Conservation (phyloP, 371 early-diverging fungal genomes). For the Nosema granulosis region DNA sequence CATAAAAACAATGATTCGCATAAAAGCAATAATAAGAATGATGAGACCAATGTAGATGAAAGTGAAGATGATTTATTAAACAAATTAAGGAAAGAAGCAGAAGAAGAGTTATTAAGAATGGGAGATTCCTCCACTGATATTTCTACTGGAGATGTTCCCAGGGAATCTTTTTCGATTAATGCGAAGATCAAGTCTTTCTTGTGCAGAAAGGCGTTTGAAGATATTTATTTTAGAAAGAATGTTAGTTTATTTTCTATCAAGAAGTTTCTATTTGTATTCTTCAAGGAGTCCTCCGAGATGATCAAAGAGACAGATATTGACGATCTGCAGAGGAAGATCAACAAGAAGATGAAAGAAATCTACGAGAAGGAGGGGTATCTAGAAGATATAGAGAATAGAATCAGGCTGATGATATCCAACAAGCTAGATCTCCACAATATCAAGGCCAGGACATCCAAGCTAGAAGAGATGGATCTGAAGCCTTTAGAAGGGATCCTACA, state of each 20-base stretch:
- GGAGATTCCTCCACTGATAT: slow-evolving; percentile 7
- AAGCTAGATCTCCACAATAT: slow-evolving; percentile 82
- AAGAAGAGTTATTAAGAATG: neutral
- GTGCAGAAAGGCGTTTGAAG: slow-evolving; percentile 46
- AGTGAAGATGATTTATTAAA: slow-evolving; percentile 12
- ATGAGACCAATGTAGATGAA: neutral
- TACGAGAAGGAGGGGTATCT: slow-evolving; percentile 74
- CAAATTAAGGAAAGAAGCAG: neutral
- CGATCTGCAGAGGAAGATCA: slow-evolving; percentile 61
- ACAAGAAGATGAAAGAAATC: slow-evolving; percentile 78
- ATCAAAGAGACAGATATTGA: slow-evolving; percentile 44
- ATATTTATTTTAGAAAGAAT: slow-evolving; percentile 38
- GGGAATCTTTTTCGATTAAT: slow-evolving; percentile 8
- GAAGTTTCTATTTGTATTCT: slow-evolving; percentile 44
- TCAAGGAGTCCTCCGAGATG: slow-evolving; percentile 68
- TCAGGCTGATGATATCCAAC: slow-evolving; percentile 87
- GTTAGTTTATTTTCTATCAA: slow-evolving; percentile 30
- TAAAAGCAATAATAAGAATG: neutral
- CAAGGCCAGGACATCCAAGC: slow-evolving; percentile 63
- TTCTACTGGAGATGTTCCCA: neutral
- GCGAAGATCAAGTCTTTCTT: slow-evolving; percentile 41
- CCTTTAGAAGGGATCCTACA: slow-evolving; percentile 85
- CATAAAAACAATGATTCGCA: too few species aligned
- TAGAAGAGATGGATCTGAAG: slow-evolving; percentile 68
- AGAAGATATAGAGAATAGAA: slow-evolving; percentile 83